A percentile compares a stretch with the other conserved stretches of the same genome.
Evolutionary conservation across 2,329 filamentous ascomycete genomes (phyloP).

Genomic region (Teratosphaeria gauchensis): DNA sequence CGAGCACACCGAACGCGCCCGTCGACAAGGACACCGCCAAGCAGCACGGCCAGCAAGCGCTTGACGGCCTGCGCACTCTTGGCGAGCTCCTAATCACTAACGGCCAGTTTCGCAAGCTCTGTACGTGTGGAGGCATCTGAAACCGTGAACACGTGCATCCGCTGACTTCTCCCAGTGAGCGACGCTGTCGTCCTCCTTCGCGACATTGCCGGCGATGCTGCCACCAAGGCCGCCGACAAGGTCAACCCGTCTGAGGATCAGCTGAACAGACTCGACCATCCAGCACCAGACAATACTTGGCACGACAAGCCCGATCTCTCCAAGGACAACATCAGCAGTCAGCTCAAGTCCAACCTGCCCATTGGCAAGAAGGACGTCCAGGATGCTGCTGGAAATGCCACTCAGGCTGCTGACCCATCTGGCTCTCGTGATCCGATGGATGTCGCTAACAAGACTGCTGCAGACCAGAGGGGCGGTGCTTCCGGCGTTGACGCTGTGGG

Average conservation of each 20-base stretch:
- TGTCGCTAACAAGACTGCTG: constrained; percentile 43
- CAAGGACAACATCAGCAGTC: constrained; percentile 58
- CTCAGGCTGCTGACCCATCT: constrained; percentile 46
- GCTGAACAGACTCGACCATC: constrained; percentile 65
- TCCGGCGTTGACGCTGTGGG: constrained; percentile 42
- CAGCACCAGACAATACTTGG: constrained; percentile 88
- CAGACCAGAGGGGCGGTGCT: constrained; percentile 39
- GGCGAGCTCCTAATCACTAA: constrained; percentile 89
- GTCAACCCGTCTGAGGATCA: constrained; percentile 72
- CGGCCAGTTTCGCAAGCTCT: constrained; percentile 85
- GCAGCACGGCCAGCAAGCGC: constrained; percentile 72
- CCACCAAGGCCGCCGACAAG: constrained; percentile 63
- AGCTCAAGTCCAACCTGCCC: constrained; percentile 51
- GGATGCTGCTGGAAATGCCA: constrained; percentile 50
- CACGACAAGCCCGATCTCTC: constrained; percentile 40
- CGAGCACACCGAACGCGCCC: constrained; percentile 54
- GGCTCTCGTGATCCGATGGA: constrained; percentile 47
- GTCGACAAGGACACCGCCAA: constrained; percentile 66
- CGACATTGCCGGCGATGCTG: constrained; percentile 86
- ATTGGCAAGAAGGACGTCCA: constrained; percentile 50
- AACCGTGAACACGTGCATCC: not conserved
- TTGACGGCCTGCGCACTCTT: constrained; percentile 77
- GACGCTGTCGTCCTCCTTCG: constrained; percentile 74
- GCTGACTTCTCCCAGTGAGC: constrained; percentile 43
- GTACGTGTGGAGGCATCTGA: constrained; percentile 42